Evolutionary conservation across 129 eudicot species (phyloP).

Genomic region (Cynara cardunculus): DNA sequence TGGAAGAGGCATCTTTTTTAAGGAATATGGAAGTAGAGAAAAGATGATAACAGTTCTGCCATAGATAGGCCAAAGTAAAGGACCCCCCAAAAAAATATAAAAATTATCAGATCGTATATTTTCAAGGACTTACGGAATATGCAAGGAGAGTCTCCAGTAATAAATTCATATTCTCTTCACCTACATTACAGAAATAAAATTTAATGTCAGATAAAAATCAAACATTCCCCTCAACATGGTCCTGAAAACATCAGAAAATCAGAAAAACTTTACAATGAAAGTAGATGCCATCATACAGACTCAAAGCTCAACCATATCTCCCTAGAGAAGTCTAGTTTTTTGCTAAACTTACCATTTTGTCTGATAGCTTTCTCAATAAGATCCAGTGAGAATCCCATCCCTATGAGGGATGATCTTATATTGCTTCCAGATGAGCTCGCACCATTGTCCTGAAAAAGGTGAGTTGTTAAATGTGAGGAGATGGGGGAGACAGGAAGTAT

Average conservation of each 20-base stretch:
- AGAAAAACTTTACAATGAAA: neutral
- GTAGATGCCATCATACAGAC: neutral
- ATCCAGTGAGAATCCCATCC: constrained; percentile 82
- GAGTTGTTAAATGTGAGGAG: neutral
- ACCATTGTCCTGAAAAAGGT: constrained; percentile 49
- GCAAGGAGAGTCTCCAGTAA: constrained; percentile 75
- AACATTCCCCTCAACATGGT: neutral
- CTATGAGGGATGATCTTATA: constrained; percentile 72
- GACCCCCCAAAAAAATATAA: neutral
- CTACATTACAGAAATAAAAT: constrained; percentile 34
- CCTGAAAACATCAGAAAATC: constrained; percentile 5
- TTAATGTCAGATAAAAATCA: constrained; percentile 6
- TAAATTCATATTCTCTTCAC: constrained; percentile 70
- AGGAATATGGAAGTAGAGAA: constrained; percentile 5
- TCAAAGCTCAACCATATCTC: neutral
- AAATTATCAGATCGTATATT: neutral
- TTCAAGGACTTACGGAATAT: constrained; percentile 55
- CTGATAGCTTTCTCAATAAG: constrained; percentile 75
- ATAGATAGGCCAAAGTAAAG: constrained; percentile 1
- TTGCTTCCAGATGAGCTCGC: constrained; percentile 87
- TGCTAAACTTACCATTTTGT: constrained; percentile 59
- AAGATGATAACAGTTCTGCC: neutral
- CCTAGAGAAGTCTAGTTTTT: neutral
- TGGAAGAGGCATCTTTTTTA: neutral
- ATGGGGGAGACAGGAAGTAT: neutral